Conservation (phyloP, 1,139 yeast species). For the Scheffersomyces illinoinensis region DNA sequence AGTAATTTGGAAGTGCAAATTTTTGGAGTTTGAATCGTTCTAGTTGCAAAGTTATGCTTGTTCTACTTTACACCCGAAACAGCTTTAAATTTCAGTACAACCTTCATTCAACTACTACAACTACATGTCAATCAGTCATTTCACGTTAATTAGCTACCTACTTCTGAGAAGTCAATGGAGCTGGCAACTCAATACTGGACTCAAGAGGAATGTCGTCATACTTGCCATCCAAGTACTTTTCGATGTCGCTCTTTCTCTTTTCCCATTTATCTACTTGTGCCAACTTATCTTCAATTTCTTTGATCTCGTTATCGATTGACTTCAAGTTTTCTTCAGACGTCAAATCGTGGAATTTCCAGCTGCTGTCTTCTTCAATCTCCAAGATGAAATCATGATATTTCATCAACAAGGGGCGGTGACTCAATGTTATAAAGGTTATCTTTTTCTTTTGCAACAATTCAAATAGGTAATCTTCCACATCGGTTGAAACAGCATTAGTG, state of each 20-base stretch:
- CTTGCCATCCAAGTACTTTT: conserved; percentile 43
- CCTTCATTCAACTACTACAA: neutral
- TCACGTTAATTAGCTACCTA: neutral
- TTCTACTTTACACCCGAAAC: no score
- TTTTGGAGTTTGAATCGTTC: no score
- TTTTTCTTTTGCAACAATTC: conserved; percentile 69
- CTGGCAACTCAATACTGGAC: neutral
- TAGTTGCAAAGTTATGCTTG: no score
- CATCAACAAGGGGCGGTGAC: conserved; percentile 83
- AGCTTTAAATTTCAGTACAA: no score
- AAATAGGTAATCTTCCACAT: conserved; percentile 86
- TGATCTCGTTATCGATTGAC: conserved; percentile 66
- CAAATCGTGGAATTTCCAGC: conserved; percentile 48
- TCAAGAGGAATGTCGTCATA: conserved; percentile 15
- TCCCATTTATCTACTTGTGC: conserved; percentile 55
- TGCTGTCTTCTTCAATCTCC: conserved; percentile 57
- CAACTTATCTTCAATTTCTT: conserved; percentile 56
- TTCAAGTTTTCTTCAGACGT: conserved; percentile 62
- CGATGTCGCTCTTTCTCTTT: conserved; percentile 45
- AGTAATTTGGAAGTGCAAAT: no score
- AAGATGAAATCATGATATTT: conserved; percentile 80
- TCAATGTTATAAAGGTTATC: conserved; percentile 79
- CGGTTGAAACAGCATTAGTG: conserved; percentile 89
- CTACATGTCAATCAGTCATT: neutral
- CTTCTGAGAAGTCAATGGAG: neutral